These are phyloP conservation scores for Chrysoporthe puriensis DNA, from an alignment of 2,329 filamentous ascomycete genomes.

Conservation along the genomic window DNA sequence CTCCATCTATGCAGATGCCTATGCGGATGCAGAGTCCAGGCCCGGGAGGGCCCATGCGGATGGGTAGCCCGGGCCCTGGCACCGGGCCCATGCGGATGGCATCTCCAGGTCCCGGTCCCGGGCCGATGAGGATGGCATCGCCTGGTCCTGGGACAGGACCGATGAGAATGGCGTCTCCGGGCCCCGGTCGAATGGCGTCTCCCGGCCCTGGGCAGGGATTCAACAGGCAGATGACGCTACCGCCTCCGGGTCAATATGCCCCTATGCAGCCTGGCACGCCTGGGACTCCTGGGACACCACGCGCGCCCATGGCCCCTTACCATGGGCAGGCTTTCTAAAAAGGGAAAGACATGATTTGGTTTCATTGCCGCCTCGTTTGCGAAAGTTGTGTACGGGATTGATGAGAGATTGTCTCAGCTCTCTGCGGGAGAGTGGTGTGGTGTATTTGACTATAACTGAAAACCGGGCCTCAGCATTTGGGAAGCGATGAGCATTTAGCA, in stretches of 20 bases:
- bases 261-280: slow-evolving; percentile 36
- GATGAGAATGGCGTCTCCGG: slow-evolving; percentile 24
- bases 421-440: not conserved
- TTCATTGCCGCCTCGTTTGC: no score
- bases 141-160: slow-evolving; percentile 22
- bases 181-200: slow-evolving; percentile 22
- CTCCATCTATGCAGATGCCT: slow-evolving; percentile 7
- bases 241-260: slow-evolving; percentile 29
- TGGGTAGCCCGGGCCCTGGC: slow-evolving; percentile 25
- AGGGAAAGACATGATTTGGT: no score
- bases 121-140: slow-evolving; percentile 27
- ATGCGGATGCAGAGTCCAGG: slow-evolving; percentile 14
- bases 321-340: slow-evolving; percentile 40
- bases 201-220: slow-evolving; percentile 32
- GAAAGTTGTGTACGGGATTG: not conserved
- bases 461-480: slow-evolving; percentile 1
- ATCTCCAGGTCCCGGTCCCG: slow-evolving; percentile 14
- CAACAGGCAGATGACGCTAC: slow-evolving; percentile 22
- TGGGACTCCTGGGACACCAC: slow-evolving; percentile 27
- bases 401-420: not conserved
- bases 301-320: slow-evolving; percentile 31
- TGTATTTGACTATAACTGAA: no score
- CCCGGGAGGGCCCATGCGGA: slow-evolving; percentile 15
- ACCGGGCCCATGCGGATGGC: slow-evolving; percentile 23
- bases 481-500: slow-evolving; percentile 25